phyloP scores from a whole-genome alignment of 2,329 filamentous ascomycete genomes.

The Sarocladiaceae sp. region DNA sequence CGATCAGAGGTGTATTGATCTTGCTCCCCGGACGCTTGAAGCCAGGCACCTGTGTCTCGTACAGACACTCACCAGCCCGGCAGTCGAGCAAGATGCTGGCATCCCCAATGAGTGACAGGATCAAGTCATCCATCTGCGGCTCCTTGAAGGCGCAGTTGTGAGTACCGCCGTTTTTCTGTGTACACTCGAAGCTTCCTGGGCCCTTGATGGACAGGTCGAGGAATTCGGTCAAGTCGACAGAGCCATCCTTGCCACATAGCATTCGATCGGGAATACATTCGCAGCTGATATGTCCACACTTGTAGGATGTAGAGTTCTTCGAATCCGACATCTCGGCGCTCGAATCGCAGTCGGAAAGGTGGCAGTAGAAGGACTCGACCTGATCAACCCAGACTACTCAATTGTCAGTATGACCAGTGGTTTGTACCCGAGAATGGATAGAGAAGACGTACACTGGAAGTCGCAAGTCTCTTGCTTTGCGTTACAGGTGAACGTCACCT shows the following conservation, averaged over 20 bases:
- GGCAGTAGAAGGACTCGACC: constrained; percentile 93
- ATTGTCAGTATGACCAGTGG: no score
- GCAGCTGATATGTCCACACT: constrained; percentile 79
- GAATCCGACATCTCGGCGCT: constrained; percentile 59
- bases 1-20: constrained; percentile 96
- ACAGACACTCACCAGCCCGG: constrained; percentile 83
- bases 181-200: constrained; percentile 76
- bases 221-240: constrained; percentile 88
- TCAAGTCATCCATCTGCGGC: constrained; percentile 86
- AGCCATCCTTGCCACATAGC: constrained; percentile 87
- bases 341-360: constrained; percentile 73
- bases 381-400: constrained; percentile 84
- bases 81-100: constrained; percentile 80
- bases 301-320: constrained; percentile 77
- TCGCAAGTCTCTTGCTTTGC: constrained; percentile 71
- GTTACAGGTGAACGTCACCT: constrained; percentile 92
- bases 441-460: constrained; percentile 70
- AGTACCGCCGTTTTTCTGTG: constrained; percentile 54
- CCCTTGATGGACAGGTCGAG: constrained; percentile 76
- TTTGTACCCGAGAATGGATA: not conserved
- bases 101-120: constrained; percentile 84
- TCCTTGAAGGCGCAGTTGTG: constrained; percentile 80
- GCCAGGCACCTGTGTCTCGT: constrained; percentile 86
- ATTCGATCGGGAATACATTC: constrained; percentile 85
- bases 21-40: constrained; percentile 83